A percentile compares a stretch with the other conserved stretches of the same genome.
These are phyloP conservation scores for Colletotrichum gigasporum DNA, from an alignment of 2,329 filamentous ascomycete species.

Conservation along the genomic window DNA sequence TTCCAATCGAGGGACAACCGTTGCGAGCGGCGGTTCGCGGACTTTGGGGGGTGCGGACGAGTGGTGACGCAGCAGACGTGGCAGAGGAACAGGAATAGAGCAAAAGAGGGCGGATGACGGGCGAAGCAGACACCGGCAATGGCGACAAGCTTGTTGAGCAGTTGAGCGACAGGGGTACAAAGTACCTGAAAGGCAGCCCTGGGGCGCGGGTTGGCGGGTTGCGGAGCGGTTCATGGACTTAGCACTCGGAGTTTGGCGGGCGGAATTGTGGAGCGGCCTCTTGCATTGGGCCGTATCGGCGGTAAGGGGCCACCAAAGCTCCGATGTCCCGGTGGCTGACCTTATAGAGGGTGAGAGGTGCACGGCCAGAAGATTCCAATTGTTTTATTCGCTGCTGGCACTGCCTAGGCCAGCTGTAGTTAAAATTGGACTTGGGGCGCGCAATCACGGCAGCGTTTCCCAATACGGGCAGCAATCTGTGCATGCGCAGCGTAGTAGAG, in stretches of 20 bases:
- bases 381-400: too few relatives aligned
- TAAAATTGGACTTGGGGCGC: too few relatives aligned
- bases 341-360: too few relatives aligned
- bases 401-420: background rate
- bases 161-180: constrained; percentile 20
- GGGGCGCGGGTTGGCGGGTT: background rate
- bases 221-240: constrained; percentile 27
- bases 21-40: background rate
- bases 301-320: constrained; percentile 10
- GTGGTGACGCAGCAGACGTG: constrained; percentile 24
- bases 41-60: background rate
- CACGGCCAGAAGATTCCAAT: constrained; percentile 5
- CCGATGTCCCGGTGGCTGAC: constrained; percentile 6
- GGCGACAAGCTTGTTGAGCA: constrained; percentile 26
- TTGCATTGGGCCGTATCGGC: constrained; percentile 24
- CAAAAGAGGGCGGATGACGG: background rate
- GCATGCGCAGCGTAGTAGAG: too few relatives aligned
- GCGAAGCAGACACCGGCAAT: background rate
- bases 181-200: background rate
- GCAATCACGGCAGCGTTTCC: too few relatives aligned
- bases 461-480: too few relatives aligned
- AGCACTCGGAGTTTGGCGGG: constrained; percentile 32
- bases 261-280: constrained; percentile 9
- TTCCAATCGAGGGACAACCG: background rate
- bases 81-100: background rate